Conservation (phyloP, 495 filamentous ascomycete genomes). For the Usnea hakonensis region DNA sequence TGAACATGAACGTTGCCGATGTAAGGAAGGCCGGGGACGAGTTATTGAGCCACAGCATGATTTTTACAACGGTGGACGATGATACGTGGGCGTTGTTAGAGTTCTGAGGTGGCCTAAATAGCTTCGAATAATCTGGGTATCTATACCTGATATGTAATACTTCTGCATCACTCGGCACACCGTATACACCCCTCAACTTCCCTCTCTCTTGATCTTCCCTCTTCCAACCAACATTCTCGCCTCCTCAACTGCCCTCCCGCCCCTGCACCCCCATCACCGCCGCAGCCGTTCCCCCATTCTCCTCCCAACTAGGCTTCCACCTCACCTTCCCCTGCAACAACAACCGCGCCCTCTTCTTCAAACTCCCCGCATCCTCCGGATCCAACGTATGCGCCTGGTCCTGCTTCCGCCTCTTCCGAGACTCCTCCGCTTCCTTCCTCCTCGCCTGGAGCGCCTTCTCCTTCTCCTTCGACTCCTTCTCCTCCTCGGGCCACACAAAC, state of each 20-base stretch:
- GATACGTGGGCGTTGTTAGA: slow-evolving; percentile 67
- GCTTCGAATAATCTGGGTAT: not conserved
- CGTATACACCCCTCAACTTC: not conserved
- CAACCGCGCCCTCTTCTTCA: slow-evolving; percentile 19
- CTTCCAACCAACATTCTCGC: not conserved
- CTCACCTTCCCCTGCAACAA: slow-evolving; percentile 21
- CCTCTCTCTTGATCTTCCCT: not conserved
- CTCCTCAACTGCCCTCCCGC: too few relatives aligned
- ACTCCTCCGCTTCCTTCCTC: slow-evolving; percentile 38
- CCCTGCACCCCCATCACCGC: not conserved
- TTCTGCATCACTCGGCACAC: not conserved
- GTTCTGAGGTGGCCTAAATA: slow-evolving; percentile 29
- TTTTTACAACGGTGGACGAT: slow-evolving; percentile 90
- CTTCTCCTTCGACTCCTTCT: slow-evolving; percentile 39
- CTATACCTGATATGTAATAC: not conserved
- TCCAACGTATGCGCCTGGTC: not conserved
- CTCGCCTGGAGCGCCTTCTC: slow-evolving; percentile 20
- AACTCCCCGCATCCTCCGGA: slow-evolving; percentile 18
- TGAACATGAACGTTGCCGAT: slow-evolving; percentile 56
- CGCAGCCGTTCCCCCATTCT: slow-evolving; percentile 6
- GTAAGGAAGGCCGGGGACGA: slow-evolving; percentile 72
- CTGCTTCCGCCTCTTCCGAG: slow-evolving; percentile 33
- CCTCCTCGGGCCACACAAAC: slow-evolving; percentile 64
- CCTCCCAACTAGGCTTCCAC: slow-evolving; percentile 17
- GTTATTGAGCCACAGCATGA: slow-evolving; percentile 59